Evolutionary conservation across 805 yeast species (phyloP).

Genomic region (Tetrapisispora phaffii): DNA sequence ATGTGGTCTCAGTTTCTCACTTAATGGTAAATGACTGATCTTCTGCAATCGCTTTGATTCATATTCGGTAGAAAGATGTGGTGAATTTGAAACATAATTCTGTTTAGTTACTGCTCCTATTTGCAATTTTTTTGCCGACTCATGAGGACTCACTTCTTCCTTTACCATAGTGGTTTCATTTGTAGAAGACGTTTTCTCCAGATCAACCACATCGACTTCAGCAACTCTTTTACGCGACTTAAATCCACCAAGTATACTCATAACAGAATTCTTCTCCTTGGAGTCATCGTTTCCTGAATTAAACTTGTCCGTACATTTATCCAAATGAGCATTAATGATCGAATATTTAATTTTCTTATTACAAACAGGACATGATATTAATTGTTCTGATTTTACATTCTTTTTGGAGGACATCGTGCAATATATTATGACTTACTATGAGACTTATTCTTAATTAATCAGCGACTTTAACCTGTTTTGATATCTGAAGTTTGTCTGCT

Average conservation of each 20-base stretch:
- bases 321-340: slow-evolving; percentile 25
- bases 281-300: neutral
- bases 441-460: too few relatives aligned
- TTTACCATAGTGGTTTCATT: neutral
- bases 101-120: neutral
- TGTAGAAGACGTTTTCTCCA: neutral
- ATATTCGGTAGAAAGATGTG: slow-evolving; percentile 5
- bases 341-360: slow-evolving; percentile 17
- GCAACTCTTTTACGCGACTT: neutral
- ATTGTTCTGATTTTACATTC: slow-evolving; percentile 10
- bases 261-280: slow-evolving; percentile 12
- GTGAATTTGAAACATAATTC: neutral
- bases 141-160: neutral
- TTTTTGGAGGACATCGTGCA: slow-evolving; percentile 1
- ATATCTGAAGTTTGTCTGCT: too few relatives aligned
- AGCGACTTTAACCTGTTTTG: too few relatives aligned
- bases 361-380: slow-evolving; percentile 28
- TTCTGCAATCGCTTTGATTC: slow-evolving; percentile 22
- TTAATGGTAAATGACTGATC: slow-evolving; percentile 39
- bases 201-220: neutral
- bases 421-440: too few relatives aligned
- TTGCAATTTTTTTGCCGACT: slow-evolving; percentile 6
- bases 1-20: slow-evolving; percentile 77
- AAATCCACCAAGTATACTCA: slow-evolving; percentile 10
- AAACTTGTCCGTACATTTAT: slow-evolving; percentile 13